Base-by-base conservation (phyloP, 2,329 filamentous ascomycete genomes). In the Pseudogymnoascus sp. region DNA sequence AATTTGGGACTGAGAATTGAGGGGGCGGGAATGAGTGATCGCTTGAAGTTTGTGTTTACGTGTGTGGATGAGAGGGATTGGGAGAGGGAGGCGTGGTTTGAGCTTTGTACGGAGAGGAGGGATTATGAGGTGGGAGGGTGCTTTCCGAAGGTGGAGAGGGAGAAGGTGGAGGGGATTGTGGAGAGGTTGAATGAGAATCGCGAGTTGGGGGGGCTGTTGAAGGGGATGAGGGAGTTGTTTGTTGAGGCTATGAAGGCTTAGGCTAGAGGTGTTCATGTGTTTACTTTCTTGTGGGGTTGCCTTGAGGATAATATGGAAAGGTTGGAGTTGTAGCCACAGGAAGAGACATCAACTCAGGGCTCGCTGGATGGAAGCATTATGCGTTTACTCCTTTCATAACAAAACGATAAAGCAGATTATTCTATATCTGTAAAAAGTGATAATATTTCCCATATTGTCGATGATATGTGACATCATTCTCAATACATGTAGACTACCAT, bases 41-140 rank as follows among this genome's bases (percentile, higher is more conserved):
- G 90, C 26, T 80, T 99, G 69, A 93, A 93, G 75, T 96, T 99
- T 74, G 84, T 95, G 2, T 99, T 91, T 73, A 89, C 86, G 29
- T 90, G 96, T 74, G 80, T 97, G 53, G 86, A 96, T 72, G 91
- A 96, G 78, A 85, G 86, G 70, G 88, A 95, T 72, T 93, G 90
- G 88, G 90, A 93, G 70, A 83, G 86, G 64, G 93, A 97, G 77
- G 92, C 90, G 13, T 96, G 90, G 87, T 97, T 99, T 73, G 93
- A 97, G 78, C 79, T 99, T 64, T 87, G 89, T 68, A 96, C 90
- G 53, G 85, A 86, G 37, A 86, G 85, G 67, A 81, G 90, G 65
- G 93, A 96, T 71, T 97, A 97, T 75, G 89, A 90, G 67, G 88
- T 97, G 38, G 83, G 86, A 65, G 88, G 90, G 69, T 89, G 88